Percentiles rank a stretch among this genome's conserved stretches.
Conservation (phyloP, 2,329 filamentous ascomycete genomes). For the Fusarium bactridioides region DNA sequence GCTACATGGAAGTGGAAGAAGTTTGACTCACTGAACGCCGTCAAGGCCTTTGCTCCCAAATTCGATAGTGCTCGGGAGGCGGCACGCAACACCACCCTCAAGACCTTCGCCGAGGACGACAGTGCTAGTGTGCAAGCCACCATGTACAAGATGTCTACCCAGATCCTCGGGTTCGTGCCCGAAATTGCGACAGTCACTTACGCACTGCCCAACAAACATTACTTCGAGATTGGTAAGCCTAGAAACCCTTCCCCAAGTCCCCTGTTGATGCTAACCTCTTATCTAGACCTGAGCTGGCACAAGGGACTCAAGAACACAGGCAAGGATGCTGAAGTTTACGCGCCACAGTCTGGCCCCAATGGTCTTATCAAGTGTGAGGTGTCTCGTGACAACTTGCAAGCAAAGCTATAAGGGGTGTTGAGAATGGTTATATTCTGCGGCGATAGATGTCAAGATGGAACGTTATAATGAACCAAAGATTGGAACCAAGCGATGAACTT, state of each 20-base stretch:
- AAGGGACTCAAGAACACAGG: conserved; percentile 95
- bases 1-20: conserved; percentile 84
- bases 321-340: conserved; percentile 93
- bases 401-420: conserved; percentile 1
- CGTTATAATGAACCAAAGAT: conserved; percentile 27
- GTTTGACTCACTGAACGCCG: conserved; percentile 72
- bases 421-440: conserved; percentile 4
- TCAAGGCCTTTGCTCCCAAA: conserved; percentile 67
- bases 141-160: conserved; percentile 98
- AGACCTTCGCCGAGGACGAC: conserved; percentile 87
- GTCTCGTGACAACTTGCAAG: conserved; percentile 56
- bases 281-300: conserved; percentile 90
- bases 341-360: conserved; percentile 91
- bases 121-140: conserved; percentile 95
- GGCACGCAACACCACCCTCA: conserved; percentile 86
- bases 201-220: conserved; percentile 95
- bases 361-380: conserved; percentile 96
- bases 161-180: conserved; percentile 80
- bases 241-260: not conserved
- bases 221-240: conserved; percentile 88
- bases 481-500: conserved; percentile 29
- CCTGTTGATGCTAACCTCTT: conserved; percentile 28
- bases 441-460: conserved; percentile 21
- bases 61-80: conserved; percentile 83
- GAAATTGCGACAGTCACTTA: conserved; percentile 79